A percentile compares a stretch with the other conserved stretches of the same genome.
Conservation (phyloP, 306 rosid species). For the Vigna radiata region DNA sequence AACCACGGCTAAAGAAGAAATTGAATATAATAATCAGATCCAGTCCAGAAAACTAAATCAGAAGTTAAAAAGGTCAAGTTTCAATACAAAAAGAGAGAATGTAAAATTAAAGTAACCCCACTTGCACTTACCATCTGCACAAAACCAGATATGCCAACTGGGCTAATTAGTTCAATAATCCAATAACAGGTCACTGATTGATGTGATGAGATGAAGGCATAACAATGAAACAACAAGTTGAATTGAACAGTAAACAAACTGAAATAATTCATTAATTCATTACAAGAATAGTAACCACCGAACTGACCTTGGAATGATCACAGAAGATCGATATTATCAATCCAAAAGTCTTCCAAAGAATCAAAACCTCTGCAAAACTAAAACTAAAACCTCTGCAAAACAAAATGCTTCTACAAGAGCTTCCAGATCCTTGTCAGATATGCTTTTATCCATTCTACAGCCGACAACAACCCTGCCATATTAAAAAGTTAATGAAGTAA, state of each 20-base stretch:
- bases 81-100: background rate
- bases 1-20: background rate
- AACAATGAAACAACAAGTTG: slow-evolving; percentile 17
- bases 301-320: slow-evolving; percentile 45
- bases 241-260: background rate
- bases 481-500: background rate
- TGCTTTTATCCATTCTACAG: slow-evolving; percentile 27
- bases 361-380: background rate
- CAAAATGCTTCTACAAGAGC: slow-evolving; percentile 11
- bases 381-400: background rate
- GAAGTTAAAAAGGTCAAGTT: background rate
- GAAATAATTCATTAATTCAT: slow-evolving; percentile 12
- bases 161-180: slow-evolving; percentile 7
- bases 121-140: background rate
- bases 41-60: background rate
- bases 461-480: slow-evolving; percentile 34
- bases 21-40: slow-evolving; percentile 4
- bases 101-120: slow-evolving; percentile 23
- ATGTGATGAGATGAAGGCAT: background rate
- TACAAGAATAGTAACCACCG: slow-evolving; percentile 6
- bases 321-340: slow-evolving; percentile 11
- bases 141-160: slow-evolving; percentile 2
- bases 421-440: slow-evolving; percentile 12
- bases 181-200: slow-evolving; percentile 1
- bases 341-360: background rate